A percentile compares a stretch with the other conserved stretches of the same genome.
Evolutionary conservation across 83 land plant genomes (phyloP).

Genomic region (Diphasiastrum complanatum): DNA sequence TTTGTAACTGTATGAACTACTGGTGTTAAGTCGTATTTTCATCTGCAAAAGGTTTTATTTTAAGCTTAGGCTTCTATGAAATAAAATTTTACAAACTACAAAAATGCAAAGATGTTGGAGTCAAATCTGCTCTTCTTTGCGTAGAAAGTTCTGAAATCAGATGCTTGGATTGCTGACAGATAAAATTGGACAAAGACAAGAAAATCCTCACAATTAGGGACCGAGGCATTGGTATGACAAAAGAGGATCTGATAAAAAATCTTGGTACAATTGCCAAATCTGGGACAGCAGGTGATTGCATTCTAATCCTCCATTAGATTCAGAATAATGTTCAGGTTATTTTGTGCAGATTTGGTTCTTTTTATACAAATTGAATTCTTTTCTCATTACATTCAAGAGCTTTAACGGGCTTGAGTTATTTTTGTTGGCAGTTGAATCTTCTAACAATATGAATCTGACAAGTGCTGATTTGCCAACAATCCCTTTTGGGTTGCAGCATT

Average conservation of each 20-base stretch:
- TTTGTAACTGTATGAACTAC: no score
- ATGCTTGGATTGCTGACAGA: no score
- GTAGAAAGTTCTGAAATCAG: not conserved
- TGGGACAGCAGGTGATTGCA: slow-evolving; percentile 76
- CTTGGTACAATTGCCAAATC: slow-evolving; percentile 98
- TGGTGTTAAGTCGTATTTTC: no score
- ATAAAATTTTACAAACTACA: no score
- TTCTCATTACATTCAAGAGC: not conserved
- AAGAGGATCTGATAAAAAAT: slow-evolving; percentile 94
- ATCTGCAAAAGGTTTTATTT: no score
- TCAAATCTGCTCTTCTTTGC: not conserved
- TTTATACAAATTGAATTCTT: not conserved
- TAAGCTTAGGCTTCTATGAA: no score
- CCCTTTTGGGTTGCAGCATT: slow-evolving; percentile 58
- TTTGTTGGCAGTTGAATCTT: not conserved
- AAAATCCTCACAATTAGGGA: slow-evolving; percentile 82
- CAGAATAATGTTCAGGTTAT: slow-evolving; percentile 1
- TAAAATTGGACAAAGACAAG: slow-evolving; percentile 87
- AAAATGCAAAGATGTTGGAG: no score
- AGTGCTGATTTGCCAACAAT: no score
- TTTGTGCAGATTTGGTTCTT: not conserved
- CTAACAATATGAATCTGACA: no score
- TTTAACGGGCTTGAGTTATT: not conserved
- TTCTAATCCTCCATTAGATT: not conserved
- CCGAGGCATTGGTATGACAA: slow-evolving; percentile 96